Conservation (phyloP, 208 protist species). For the Acanthamoeba polyphaga region DNA sequence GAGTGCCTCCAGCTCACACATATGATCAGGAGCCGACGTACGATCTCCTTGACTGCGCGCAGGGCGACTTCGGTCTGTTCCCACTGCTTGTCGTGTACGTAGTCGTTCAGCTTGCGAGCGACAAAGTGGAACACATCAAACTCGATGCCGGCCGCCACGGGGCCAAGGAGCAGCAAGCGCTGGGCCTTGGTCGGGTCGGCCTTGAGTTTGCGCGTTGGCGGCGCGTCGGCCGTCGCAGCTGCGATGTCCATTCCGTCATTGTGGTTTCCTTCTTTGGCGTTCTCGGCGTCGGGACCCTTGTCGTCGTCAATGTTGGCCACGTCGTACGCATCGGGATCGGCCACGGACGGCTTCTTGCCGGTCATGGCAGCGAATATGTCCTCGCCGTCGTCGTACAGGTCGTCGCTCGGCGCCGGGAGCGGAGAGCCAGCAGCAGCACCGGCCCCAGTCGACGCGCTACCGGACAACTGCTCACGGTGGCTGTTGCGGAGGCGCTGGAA, state of each 20-base stretch:
- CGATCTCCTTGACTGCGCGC: slow-evolving; percentile 43
- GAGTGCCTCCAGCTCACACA: not conserved
- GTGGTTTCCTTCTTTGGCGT: no score
- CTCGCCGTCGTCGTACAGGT: not conserved
- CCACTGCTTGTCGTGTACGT: slow-evolving; percentile 50
- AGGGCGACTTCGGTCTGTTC: not conserved
- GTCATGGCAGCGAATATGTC: not conserved
- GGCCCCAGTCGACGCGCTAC: not conserved
- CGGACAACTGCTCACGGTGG: not conserved
- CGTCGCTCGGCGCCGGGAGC: not conserved
- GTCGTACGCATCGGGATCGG: not conserved
- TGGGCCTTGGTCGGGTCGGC: slow-evolving; percentile 25
- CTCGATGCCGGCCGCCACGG: slow-evolving; percentile 35
- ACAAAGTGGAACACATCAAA: slow-evolving; percentile 48
- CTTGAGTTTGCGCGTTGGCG: not conserved
- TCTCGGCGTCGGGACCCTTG: not conserved
- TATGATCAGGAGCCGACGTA: not conserved
- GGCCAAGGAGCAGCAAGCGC: slow-evolving; percentile 1
- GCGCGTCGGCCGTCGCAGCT: not conserved
- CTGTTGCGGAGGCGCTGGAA: slow-evolving; percentile 51
- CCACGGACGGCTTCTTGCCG: not conserved
- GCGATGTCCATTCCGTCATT: not conserved
- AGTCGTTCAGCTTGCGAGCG: not conserved
- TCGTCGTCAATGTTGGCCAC: not conserved
- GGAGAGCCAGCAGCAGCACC: not conserved